Evolutionary conservation across 2,329 filamentous ascomycete genomes (phyloP).

Genomic region (Chrysoporthe cubensis): DNA sequence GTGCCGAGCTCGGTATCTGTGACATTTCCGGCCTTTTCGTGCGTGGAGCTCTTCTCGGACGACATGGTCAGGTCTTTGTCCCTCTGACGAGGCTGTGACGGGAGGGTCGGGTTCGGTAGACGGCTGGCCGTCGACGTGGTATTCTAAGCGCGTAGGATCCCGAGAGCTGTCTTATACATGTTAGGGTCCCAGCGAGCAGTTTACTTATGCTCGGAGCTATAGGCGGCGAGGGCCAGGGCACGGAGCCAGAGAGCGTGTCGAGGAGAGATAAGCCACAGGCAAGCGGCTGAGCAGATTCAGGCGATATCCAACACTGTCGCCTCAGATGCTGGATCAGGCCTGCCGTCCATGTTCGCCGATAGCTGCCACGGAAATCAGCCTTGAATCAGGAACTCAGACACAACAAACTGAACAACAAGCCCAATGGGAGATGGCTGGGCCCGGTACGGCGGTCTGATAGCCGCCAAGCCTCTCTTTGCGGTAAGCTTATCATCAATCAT

Average conservation of each 20-base stretch:
- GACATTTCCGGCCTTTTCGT: constrained; percentile 4
- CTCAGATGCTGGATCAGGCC: neutral
- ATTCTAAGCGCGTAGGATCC: neutral
- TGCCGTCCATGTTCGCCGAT: neutral
- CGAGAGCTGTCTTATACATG: neutral
- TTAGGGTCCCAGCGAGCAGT: neutral
- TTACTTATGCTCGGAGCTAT: neutral
- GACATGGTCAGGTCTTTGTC: constrained; percentile 5
- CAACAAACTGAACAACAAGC: neutral
- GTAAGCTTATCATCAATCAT: constrained; percentile 14
- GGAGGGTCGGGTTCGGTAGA: too few species aligned
- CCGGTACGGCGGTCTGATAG: neutral
- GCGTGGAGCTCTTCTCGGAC: constrained; percentile 8
- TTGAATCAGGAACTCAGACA: neutral
- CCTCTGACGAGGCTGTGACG: neutral
- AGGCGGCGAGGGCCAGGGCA: too few species aligned
- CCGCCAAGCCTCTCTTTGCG: neutral
- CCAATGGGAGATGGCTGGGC: neutral
- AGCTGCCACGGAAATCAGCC: neutral
- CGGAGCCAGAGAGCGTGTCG: neutral
- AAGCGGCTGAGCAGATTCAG: neutral
- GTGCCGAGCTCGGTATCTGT: constrained; percentile 1
- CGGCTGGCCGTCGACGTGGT: neutral
- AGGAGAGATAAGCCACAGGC: neutral
- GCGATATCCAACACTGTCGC: neutral